Evolutionary conservation across 345 rosid genomes (phyloP).

Genomic region (Eucalyptus pauciflora): DNA sequence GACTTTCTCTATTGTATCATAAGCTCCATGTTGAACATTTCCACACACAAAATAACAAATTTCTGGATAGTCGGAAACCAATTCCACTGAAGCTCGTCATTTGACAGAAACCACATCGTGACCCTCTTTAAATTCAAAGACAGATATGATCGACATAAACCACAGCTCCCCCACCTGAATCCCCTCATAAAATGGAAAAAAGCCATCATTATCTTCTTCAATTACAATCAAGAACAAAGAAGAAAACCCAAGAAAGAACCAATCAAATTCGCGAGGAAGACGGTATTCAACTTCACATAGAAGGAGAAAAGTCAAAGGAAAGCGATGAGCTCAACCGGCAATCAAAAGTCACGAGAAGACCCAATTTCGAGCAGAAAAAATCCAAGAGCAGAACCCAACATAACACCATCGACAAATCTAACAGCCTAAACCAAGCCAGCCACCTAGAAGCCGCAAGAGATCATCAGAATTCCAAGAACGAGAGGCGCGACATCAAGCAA

Average conservation of each 20-base stretch:
- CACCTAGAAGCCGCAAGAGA: background rate
- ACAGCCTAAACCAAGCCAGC: background rate
- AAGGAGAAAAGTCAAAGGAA: background rate
- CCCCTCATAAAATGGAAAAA: background rate
- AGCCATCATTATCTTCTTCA: background rate
- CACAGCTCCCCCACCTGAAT: background rate
- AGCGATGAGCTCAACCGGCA: background rate
- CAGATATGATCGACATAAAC: background rate
- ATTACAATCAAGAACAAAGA: background rate
- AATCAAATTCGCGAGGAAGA: background rate
- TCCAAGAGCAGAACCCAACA: background rate
- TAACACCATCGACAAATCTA: background rate
- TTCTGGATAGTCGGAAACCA: background rate
- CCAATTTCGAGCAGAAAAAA: background rate
- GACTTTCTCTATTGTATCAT: background rate
- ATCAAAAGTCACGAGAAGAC: background rate
- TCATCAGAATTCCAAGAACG: background rate
- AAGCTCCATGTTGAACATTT: background rate
- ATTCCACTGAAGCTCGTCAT: background rate
- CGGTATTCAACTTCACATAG: background rate
- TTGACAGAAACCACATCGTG: background rate
- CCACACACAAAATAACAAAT: background rate
- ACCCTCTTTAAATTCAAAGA: background rate
- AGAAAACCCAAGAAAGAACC: background rate
- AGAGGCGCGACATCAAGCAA: background rate